Evolutionary conservation across 2,329 filamentous ascomycete genomes (phyloP), one percentile per base, ranked within the genome.

Genomic region (Epichloe hybrida): DNA sequence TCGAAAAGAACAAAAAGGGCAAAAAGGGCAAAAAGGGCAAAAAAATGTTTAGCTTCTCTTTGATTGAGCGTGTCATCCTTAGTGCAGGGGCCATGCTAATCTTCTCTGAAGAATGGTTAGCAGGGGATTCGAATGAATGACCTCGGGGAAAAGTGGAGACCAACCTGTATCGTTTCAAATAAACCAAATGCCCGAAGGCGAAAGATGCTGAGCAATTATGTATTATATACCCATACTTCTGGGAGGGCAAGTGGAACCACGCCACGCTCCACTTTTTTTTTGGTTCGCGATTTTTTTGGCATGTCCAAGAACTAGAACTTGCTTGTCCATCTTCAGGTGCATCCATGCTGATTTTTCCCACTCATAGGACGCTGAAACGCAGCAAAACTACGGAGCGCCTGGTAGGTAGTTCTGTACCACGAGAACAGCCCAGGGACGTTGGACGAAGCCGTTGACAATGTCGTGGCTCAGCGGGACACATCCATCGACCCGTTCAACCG

Each of bases 71-170:
- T 52, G 50, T 52, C 86, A 90, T 89, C 86, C 86, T 91, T 90
- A 89, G 86, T 80, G 76, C 78, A 81, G 77, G 77, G 82, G 81
- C 82, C 81, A 86, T 86, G 83, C 83, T 85, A 84, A 83, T 83
- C 78, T 83, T 83, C 79, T 50, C 51, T 53, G 4, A 0, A 11
- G 0, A 3, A 8, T 1, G n/a, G n/a, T 51, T 27, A 51, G 50
- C 5, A 1, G 2, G 3, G 45, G 45, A 3, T 37, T 51, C 50
- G 50, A 51, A 51, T 35, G 31, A 27, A 20, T 2, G 40, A 40
- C 2, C 12, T 20, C 6, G 1, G 3, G 4, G 17, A 1, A 6
- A 0, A 3, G 34, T 11, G 43, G 6, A 8, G 20, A 42, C 50
- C 4, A 27, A 51, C 50, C 50, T 51, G 50, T 52, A 52, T 52